These are phyloP conservation scores for Nigrograna mackinnonii DNA, from an alignment of 2,329 filamentous ascomycete species.

Conservation along the genomic window DNA sequence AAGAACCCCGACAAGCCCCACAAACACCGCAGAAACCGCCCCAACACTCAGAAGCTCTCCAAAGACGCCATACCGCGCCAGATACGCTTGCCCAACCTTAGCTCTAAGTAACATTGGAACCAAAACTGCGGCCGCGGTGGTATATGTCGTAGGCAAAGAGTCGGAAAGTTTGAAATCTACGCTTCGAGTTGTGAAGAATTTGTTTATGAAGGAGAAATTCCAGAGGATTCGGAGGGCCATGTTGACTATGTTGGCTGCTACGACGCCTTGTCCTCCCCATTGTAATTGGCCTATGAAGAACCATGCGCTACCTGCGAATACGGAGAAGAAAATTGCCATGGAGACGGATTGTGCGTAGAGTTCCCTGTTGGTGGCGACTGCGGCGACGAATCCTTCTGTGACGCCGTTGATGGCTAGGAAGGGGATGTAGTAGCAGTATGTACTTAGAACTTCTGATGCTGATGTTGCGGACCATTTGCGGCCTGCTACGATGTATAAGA, in stretches of 20 bases:
- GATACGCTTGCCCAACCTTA: slow-evolving; percentile 21
- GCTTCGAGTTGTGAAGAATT: slow-evolving; percentile 28
- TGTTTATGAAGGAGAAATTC: slow-evolving; percentile 73
- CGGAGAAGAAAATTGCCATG: slow-evolving; percentile 81
- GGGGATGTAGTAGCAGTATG: slow-evolving; percentile 92
- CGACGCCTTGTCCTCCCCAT: slow-evolving; percentile 77
- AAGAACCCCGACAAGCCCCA: slow-evolving; percentile 33
- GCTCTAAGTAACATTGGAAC: slow-evolving; percentile 41
- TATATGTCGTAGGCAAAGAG: slow-evolving; percentile 24
- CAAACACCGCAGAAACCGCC: slow-evolving; percentile 28
- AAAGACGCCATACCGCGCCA: slow-evolving; percentile 41
- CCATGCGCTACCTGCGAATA: slow-evolving; percentile 76
- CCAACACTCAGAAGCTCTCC: slow-evolving; percentile 32
- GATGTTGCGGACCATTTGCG: slow-evolving; percentile 73
- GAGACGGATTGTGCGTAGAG: slow-evolving; percentile 77
- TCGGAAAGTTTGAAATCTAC: slow-evolving; percentile 20
- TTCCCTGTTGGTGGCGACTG: slow-evolving; percentile 75
- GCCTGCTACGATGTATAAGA: slow-evolving; percentile 77
- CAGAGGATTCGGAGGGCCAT: slow-evolving; percentile 85
- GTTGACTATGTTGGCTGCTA: slow-evolving; percentile 86
- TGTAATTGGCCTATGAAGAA: slow-evolving; percentile 70
- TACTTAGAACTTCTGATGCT: slow-evolving; percentile 72
- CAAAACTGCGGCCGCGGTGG: slow-evolving; percentile 41
- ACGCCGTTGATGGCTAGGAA: slow-evolving; percentile 91
- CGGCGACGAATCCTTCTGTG: slow-evolving; percentile 88